phyloP scores from a whole-genome alignment of 805 yeast species.

The Spathaspora arborariae region DNA sequence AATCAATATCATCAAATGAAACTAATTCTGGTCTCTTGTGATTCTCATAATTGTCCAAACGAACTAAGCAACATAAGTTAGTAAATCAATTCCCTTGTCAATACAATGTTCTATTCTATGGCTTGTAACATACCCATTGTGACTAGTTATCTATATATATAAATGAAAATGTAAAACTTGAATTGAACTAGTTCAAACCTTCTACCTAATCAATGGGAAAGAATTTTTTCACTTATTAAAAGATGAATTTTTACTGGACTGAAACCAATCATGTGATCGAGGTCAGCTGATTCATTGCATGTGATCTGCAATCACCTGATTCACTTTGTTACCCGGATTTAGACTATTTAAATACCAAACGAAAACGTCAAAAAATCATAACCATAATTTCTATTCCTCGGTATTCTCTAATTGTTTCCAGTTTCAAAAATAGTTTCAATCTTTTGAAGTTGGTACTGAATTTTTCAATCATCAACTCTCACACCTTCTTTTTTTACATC shows the following conservation, averaged over 20 bases:
- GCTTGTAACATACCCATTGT: neutral
- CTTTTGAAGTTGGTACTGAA: neutral
- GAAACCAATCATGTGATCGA: slow-evolving; percentile 6
- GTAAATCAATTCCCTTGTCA: neutral
- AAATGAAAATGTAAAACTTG: neutral
- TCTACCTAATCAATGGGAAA: neutral
- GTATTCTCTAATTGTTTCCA: too few species aligned
- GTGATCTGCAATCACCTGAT: slow-evolving; percentile 12
- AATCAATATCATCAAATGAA: slow-evolving; percentile 80
- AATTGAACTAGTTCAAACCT: neutral
- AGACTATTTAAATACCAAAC: neutral
- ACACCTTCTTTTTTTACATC: neutral
- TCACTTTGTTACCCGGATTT: neutral
- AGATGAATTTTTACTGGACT: slow-evolving; percentile 31
- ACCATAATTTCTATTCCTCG: neutral
- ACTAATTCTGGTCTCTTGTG: slow-evolving; percentile 64
- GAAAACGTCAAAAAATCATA: neutral
- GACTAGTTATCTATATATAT: neutral
- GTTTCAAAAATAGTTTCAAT: neutral
- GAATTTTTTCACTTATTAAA: slow-evolving; percentile 15
- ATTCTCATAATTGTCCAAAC: slow-evolving; percentile 31
- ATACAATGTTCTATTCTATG: neutral
- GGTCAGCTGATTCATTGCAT: slow-evolving; percentile 6
- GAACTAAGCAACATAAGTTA: slow-evolving; percentile 12
- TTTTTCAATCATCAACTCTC: neutral